phyloP scores from a whole-genome alignment of 1,139 yeast species.

The Blastobotrys serpentis region DNA sequence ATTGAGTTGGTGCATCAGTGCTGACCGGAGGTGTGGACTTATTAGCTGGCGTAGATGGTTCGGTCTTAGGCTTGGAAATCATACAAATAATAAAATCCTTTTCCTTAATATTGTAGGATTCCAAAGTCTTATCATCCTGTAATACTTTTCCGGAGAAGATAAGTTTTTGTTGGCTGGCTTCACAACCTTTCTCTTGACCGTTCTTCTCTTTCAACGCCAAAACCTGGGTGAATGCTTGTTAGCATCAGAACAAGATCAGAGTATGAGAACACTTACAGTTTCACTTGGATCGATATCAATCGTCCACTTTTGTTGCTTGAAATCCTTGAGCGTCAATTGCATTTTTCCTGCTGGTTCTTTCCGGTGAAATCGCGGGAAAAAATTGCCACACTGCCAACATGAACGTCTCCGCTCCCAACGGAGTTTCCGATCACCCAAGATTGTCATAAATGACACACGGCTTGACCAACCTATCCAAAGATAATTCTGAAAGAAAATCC shows the following conservation, averaged over 20 bases:
- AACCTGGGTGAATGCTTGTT: conserved; percentile 47
- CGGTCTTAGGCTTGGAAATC: conserved; percentile 54
- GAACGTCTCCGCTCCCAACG: neutral
- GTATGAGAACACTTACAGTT: conserved; percentile 50
- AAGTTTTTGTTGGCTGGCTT: conserved; percentile 73
- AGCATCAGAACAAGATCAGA: too few relatives aligned
- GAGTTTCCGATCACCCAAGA: neutral
- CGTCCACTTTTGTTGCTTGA: conserved; percentile 85
- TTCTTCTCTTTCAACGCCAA: conserved; percentile 69
- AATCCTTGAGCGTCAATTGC: conserved; percentile 86
- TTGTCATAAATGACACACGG: too few relatives aligned
- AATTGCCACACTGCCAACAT: neutral
- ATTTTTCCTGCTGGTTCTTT: too few relatives aligned
- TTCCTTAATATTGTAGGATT: conserved; percentile 64
- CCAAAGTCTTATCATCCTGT: conserved; percentile 76
- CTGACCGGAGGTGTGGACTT: conserved; percentile 31
- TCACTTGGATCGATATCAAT: conserved; percentile 71
- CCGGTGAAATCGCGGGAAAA: neutral
- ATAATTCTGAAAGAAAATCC: too few relatives aligned
- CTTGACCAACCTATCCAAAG: too few relatives aligned
- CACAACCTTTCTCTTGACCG: conserved; percentile 67
- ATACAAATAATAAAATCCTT: conserved; percentile 91
- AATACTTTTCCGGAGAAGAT: conserved; percentile 92
- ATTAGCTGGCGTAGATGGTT: conserved; percentile 31
- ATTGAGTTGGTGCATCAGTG: conserved; percentile 24